Percentiles rank a stretch among this genome's conserved stretches.
These are phyloP conservation scores for Tylopilus felleus DNA, from an alignment of 768 basidiomycete genomes.

Conservation along the genomic window DNA sequence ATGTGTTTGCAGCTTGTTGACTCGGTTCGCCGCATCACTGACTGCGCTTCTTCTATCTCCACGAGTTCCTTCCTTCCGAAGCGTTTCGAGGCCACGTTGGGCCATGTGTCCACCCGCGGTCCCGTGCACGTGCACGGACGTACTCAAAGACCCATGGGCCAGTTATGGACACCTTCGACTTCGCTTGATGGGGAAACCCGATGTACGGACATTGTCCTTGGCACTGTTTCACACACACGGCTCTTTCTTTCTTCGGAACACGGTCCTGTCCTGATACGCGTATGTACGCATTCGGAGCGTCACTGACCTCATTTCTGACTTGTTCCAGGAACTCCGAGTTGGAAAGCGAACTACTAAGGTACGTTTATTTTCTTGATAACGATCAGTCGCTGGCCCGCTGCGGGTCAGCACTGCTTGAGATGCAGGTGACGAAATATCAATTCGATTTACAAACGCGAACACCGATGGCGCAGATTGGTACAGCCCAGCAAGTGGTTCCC, in stretches of 20 bases:
- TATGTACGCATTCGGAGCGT: background rate
- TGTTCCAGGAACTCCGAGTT: background rate
- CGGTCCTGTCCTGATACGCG: background rate
- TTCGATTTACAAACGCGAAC: background rate
- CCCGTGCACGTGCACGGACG: background rate
- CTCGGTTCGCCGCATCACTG: background rate
- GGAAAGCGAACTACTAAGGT: background rate
- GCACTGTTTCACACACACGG: background rate
- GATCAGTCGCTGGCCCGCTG: conserved; percentile 7
- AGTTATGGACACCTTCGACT: background rate
- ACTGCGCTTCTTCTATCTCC: background rate
- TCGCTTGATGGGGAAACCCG: too few species aligned
- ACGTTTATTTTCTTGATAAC: background rate
- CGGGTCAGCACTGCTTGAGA: background rate
- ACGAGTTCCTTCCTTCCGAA: conserved; percentile 3
- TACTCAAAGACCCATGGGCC: background rate
- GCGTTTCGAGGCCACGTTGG: background rate
- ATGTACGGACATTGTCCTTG: too few species aligned
- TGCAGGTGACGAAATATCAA: background rate
- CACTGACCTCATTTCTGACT: background rate
- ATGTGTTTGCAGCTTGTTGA: background rate
- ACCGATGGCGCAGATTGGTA: background rate
- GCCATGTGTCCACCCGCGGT: background rate
- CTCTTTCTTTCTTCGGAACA: background rate
- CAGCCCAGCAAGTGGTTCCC: background rate